Conservation (phyloP, 768 basidiomycete species). For the Naganishia antarctica region DNA sequence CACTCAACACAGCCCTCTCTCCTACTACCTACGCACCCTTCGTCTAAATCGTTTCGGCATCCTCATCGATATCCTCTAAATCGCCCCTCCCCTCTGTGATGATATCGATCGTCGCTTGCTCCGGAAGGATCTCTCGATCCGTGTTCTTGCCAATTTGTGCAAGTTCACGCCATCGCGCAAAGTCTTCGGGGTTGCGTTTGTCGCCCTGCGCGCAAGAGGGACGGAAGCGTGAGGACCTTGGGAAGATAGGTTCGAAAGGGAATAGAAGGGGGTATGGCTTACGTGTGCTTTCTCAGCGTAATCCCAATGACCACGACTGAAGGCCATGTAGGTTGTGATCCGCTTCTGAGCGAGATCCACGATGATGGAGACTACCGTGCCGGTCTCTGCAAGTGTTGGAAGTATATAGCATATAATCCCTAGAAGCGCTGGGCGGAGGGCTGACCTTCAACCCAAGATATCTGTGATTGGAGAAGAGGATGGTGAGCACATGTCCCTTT, state of each 20-base stretch:
- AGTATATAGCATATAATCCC: too few relatives aligned
- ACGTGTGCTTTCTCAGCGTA: constrained; percentile 24
- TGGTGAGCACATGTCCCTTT: background rate
- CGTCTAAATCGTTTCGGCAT: constrained; percentile 19
- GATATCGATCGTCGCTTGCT: constrained; percentile 27
- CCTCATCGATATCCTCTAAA: constrained; percentile 28
- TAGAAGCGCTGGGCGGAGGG: background rate
- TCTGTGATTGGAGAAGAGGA: constrained; percentile 10
- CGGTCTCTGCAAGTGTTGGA: constrained; percentile 27
- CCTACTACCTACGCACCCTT: too few relatives aligned
- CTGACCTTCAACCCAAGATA: constrained; percentile 29
- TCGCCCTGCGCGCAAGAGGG: constrained; percentile 25
- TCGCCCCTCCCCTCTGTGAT: constrained; percentile 25
- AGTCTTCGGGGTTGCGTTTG: constrained; percentile 29
- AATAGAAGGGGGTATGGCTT: background rate
- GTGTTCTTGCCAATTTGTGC: constrained; percentile 26
- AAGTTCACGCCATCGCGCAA: constrained; percentile 26
- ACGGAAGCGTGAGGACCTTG: background rate
- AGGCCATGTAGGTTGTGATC: constrained; percentile 30
- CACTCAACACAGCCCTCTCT: too few relatives aligned
- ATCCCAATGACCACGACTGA: constrained; percentile 30
- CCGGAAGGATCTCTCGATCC: constrained; percentile 23
- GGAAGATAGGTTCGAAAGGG: background rate
- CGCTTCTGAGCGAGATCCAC: constrained; percentile 25
- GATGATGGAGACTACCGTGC: constrained; percentile 30